Evolutionary conservation across 345 rosid species (phyloP).

Genomic region (Sisymbrium irio): DNA sequence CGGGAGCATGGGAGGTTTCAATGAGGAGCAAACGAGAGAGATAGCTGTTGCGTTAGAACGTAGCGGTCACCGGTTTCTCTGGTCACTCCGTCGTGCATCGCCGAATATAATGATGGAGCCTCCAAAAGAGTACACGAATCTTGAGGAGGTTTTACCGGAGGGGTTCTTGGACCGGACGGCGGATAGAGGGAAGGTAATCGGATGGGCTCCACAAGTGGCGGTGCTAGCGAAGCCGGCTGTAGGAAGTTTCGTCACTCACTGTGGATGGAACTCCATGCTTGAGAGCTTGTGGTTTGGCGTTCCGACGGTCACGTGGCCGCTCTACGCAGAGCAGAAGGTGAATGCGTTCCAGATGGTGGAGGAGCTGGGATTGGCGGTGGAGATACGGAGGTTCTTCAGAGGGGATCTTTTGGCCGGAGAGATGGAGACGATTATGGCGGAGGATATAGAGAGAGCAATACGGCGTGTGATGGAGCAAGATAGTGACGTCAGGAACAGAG

Average conservation of each 20-base stretch:
- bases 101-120: not conserved
- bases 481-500: constrained; percentile 33
- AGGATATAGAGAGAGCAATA: constrained; percentile 44
- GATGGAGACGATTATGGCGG: constrained; percentile 30
- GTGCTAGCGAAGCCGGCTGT: constrained; percentile 45
- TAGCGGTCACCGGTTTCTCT: constrained; percentile 46
- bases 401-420: not conserved
- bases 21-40: constrained; percentile 44
- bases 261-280: constrained; percentile 67
- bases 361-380: constrained; percentile 48
- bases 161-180: constrained; percentile 47
- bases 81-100: constrained; percentile 49
- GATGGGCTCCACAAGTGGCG: constrained; percentile 63
- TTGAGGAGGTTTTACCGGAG: constrained; percentile 36
- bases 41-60: constrained; percentile 46
- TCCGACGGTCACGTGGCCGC: constrained; percentile 57
- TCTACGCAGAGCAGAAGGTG: constrained; percentile 48
- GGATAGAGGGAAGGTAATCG: constrained; percentile 40
- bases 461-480: constrained; percentile 37
- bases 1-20: constrained; percentile 62
- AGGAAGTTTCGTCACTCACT: constrained; percentile 58
- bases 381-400: constrained; percentile 32
- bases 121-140: constrained; percentile 22
- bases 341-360: constrained; percentile 52
- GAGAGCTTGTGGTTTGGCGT: constrained; percentile 63